Percentiles rank a stretch among this genome's conserved stretches.
These are phyloP conservation scores for Penicillium oxalicum DNA, from an alignment of 2,329 filamentous ascomycete genomes.

Conservation along the genomic window DNA sequence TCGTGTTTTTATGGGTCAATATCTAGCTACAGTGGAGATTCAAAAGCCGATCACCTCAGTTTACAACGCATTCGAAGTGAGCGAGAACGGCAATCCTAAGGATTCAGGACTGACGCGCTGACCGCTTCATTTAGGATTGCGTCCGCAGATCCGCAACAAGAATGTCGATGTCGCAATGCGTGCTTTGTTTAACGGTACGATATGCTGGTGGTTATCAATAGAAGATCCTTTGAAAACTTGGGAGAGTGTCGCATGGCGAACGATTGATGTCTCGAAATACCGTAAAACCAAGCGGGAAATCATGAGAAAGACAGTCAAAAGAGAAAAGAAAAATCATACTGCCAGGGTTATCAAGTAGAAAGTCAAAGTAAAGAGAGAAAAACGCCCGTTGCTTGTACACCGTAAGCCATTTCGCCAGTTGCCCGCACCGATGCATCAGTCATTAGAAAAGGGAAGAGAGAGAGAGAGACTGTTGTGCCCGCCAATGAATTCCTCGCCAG, in stretches of 20 bases:
- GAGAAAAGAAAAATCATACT: constrained; percentile 14
- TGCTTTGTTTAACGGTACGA: constrained; percentile 58
- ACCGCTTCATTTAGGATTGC: constrained; percentile 35
- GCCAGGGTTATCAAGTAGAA: constrained; percentile 18
- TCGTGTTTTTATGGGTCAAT: constrained; percentile 52
- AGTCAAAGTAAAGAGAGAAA: background rate
- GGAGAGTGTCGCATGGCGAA: too few relatives aligned
- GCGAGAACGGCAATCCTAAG: background rate
- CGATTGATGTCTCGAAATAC: background rate
- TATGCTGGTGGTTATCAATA: constrained; percentile 40
- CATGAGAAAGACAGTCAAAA: constrained; percentile 8
- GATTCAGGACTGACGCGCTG: background rate
- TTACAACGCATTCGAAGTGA: constrained; percentile 17
- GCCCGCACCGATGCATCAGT: constrained; percentile 15
- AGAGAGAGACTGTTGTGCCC: too few relatives aligned
- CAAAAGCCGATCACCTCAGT: constrained; percentile 55
- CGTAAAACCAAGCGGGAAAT: constrained; percentile 7
- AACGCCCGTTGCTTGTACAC: constrained; percentile 6
- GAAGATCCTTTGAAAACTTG: too few relatives aligned
- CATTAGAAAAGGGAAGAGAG: constrained; percentile 12
- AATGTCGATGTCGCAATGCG: constrained; percentile 50
- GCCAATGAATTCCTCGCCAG: too few relatives aligned
- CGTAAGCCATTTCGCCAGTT: constrained; percentile 11
- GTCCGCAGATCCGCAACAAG: constrained; percentile 46
- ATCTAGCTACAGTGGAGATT: constrained; percentile 52